Evolutionary conservation across 768 basidiomycete species (phyloP).

Genomic region (Leccinum imitatum): DNA sequence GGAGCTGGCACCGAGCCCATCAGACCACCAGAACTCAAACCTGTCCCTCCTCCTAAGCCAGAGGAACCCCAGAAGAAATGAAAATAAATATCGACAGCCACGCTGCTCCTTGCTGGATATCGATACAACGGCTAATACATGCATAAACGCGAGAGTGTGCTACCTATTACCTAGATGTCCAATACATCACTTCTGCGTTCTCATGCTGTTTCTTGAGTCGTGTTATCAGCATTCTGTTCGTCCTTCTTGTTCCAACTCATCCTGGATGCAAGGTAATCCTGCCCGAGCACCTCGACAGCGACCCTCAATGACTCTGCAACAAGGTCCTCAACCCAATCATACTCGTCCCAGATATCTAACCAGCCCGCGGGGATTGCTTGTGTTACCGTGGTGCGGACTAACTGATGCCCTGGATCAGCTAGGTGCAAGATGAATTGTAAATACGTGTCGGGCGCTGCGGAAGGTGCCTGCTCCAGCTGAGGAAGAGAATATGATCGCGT

Average conservation of each 20-base stretch:
- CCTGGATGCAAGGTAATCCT: conserved; percentile 83
- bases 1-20: conserved; percentile 60
- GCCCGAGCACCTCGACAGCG: conserved; percentile 87
- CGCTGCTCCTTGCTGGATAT: conserved; percentile 7
- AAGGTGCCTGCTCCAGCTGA: conserved; percentile 23
- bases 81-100: conserved; percentile 16
- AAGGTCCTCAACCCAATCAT: conserved; percentile 95
- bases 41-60: conserved; percentile 69
- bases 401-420: conserved; percentile 75
- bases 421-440: conserved; percentile 66
- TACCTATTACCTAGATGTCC: conserved; percentile 11
- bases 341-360: conserved; percentile 87
- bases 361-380: conserved; percentile 84
- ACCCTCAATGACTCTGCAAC: conserved; percentile 84
- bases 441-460: conserved; percentile 33
- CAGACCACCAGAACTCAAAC: conserved; percentile 73
- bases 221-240: conserved; percentile 7
- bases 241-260: conserved; percentile 74
- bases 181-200: neutral
- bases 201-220: conserved; percentile 12
- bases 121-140: conserved; percentile 16
- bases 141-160: conserved; percentile 6
- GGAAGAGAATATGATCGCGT: conserved; percentile 54
- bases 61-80: conserved; percentile 81
- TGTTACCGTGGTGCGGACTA: conserved; percentile 75